Conservation (phyloP, 495 filamentous ascomycete genomes). For the Neurospora discreta region DNA sequence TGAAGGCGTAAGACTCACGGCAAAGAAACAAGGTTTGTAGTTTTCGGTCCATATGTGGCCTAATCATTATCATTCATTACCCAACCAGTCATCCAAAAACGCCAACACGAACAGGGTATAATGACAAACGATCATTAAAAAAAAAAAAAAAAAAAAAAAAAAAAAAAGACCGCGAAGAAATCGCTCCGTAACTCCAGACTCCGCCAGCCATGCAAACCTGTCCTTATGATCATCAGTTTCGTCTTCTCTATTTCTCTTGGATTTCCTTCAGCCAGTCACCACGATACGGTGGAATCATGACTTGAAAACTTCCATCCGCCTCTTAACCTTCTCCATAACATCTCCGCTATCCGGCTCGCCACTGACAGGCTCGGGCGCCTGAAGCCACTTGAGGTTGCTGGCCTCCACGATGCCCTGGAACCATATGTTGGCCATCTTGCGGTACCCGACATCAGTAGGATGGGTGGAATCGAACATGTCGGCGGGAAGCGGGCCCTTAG, state of each 20-base stretch:
- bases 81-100: too few species aligned
- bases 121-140: too few species aligned
- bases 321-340: neutral
- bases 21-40: too few species aligned
- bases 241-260: too few species aligned
- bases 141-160: too few species aligned
- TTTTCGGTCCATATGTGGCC: too few species aligned
- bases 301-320: neutral
- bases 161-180: neutral
- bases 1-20: too few species aligned
- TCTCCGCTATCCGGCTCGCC: constrained; percentile 14
- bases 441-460: constrained; percentile 39
- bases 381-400: constrained; percentile 13
- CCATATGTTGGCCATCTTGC: constrained; percentile 44
- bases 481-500: constrained; percentile 12
- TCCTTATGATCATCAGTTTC: too few species aligned
- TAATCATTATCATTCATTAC: too few species aligned
- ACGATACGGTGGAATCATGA: neutral
- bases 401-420: constrained; percentile 29
- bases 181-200: neutral
- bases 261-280: neutral
- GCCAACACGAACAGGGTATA: too few species aligned
- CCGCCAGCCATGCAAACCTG: neutral
- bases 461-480: constrained; percentile 40
- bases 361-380: constrained; percentile 10